phyloP scores from a whole-genome alignment of 495 filamentous ascomycete genomes.

The Neurospora hispaniola region DNA sequence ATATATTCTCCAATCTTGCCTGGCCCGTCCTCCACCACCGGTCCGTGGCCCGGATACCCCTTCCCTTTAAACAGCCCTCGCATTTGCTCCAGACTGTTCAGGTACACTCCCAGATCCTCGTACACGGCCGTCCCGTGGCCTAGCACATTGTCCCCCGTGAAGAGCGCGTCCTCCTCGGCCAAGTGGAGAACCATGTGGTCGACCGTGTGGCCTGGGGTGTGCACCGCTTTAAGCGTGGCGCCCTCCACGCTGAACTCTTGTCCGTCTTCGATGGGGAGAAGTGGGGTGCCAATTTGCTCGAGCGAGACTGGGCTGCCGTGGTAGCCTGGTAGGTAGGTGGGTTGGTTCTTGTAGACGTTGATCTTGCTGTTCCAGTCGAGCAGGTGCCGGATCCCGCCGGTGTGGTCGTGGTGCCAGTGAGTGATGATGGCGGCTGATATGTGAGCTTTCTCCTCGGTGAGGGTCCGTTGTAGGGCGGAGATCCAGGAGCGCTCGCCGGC shows the following conservation, averaged over 20 bases:
- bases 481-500: slow-evolving; percentile 56
- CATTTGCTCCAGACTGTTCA: slow-evolving; percentile 67
- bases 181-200: slow-evolving; percentile 75
- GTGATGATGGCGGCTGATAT: slow-evolving; percentile 61
- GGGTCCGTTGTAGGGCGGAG: slow-evolving; percentile 45
- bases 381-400: slow-evolving; percentile 61
- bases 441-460: slow-evolving; percentile 53
- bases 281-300: background rate
- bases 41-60: slow-evolving; percentile 86
- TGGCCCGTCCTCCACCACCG: slow-evolving; percentile 55
- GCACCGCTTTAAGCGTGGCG: slow-evolving; percentile 60
- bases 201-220: slow-evolving; percentile 75
- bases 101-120: slow-evolving; percentile 65
- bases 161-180: slow-evolving; percentile 73
- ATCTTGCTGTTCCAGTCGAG: slow-evolving; percentile 48
- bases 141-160: slow-evolving; percentile 91
- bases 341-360: slow-evolving; percentile 43
- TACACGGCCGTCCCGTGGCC: slow-evolving; percentile 92
- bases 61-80: slow-evolving; percentile 47
- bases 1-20: slow-evolving; percentile 72
- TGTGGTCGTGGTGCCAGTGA: slow-evolving; percentile 87
- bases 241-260: slow-evolving; percentile 67
- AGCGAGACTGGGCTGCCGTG: background rate
- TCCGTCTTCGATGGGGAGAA: slow-evolving; percentile 47
- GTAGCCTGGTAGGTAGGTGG: slow-evolving; percentile 16